Percentiles rank a stretch among this genome's conserved stretches.
Conservation (phyloP, 1,139 yeast species). For the Pichia sp. region DNA sequence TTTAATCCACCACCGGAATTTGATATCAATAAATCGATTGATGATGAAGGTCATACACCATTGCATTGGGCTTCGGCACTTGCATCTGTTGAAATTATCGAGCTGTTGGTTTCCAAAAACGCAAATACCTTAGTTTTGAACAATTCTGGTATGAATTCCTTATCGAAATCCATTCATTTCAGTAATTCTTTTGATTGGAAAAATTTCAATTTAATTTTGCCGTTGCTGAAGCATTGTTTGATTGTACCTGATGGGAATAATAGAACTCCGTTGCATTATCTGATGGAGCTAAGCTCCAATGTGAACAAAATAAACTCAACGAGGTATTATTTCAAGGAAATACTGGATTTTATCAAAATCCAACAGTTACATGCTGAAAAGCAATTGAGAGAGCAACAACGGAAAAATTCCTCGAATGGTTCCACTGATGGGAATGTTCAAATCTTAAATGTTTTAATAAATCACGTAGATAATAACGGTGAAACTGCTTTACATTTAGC, state of each 20-base stretch:
- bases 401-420: slow-evolving; percentile 7
- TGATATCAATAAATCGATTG: slow-evolving; percentile 79
- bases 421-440: slow-evolving; percentile 27
- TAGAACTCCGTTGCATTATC: slow-evolving; percentile 65
- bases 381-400: not conserved
- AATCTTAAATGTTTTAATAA: slow-evolving; percentile 51
- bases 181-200: slow-evolving; percentile 79
- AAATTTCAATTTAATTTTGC: slow-evolving; percentile 65
- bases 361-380: slow-evolving; percentile 26
- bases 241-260: slow-evolving; percentile 68
- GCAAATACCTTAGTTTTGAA: slow-evolving; percentile 75
- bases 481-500: slow-evolving; percentile 66
- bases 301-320: slow-evolving; percentile 35
- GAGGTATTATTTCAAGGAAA: slow-evolving; percentile 31
- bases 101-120: slow-evolving; percentile 54
- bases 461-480: slow-evolving; percentile 63
- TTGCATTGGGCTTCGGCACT: slow-evolving; percentile 97
- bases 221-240: slow-evolving; percentile 59
- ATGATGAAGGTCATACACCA: slow-evolving; percentile 94
- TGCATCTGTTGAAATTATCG: slow-evolving; percentile 70
- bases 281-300: slow-evolving; percentile 53
- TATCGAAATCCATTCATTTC: slow-evolving; percentile 76
- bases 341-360: slow-evolving; percentile 26
- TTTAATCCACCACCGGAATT: slow-evolving; percentile 72
- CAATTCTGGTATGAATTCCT: slow-evolving; percentile 71